phyloP scores from a whole-genome alignment of 495 filamentous ascomycete species.

The Hyaloscypha bicolor region DNA sequence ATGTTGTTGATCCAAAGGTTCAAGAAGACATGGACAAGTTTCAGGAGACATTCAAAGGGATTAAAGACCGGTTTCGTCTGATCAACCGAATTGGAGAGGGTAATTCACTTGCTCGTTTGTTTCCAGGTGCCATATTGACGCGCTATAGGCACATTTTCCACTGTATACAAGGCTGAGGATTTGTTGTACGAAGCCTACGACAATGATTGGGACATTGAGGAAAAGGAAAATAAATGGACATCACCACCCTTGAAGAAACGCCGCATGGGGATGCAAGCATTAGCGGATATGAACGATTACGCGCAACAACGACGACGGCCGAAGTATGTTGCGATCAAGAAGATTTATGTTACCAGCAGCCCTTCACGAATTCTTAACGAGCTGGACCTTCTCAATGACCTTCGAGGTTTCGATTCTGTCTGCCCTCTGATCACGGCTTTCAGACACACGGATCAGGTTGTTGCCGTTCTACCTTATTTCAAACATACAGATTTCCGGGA shows the following conservation, averaged over 20 bases:
- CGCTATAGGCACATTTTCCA: conserved; percentile 85
- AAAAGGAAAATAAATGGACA: conserved; percentile 65
- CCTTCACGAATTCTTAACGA: conserved; percentile 94
- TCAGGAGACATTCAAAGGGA: conserved; percentile 78
- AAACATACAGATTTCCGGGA: conserved; percentile 94
- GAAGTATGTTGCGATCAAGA: conserved; percentile 94
- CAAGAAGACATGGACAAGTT: conserved; percentile 85
- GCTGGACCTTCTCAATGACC: conserved; percentile 90
- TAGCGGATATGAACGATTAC: conserved; percentile 27
- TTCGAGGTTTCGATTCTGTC: conserved; percentile 78
- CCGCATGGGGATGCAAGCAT: conserved; percentile 21
- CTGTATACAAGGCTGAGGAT: conserved; percentile 98
- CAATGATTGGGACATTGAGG: conserved; percentile 83
- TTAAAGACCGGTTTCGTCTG: conserved; percentile 78
- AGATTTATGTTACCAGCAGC: conserved; percentile 97
- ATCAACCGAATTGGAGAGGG: conserved; percentile 98
- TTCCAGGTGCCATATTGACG: conserved; percentile 13
- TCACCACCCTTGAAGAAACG: conserved; percentile 59
- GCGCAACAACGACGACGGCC: conserved; percentile 45
- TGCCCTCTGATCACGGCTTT: conserved; percentile 97
- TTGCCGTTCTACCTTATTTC: conserved; percentile 94
- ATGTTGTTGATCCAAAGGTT: conserved; percentile 71
- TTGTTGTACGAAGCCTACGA: conserved; percentile 80
- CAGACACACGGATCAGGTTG: conserved; percentile 88
- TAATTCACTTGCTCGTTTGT: conserved; percentile 35